phyloP scores from a whole-genome alignment of 192 early-diverging fungal genomes.

The Coemansia sp. region DNA sequence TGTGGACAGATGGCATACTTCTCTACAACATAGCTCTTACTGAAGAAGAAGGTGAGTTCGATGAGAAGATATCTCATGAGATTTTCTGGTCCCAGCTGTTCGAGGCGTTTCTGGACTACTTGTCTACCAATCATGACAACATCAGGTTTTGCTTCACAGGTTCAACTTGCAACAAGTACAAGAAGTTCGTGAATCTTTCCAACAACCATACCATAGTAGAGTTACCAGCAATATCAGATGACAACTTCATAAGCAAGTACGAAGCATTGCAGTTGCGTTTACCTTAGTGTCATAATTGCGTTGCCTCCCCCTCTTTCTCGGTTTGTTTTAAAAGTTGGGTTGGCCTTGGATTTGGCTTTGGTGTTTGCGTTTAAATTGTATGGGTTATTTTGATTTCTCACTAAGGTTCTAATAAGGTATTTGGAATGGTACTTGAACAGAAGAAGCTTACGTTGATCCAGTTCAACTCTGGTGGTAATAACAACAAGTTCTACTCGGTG shows the following conservation, averaged over 20 bases:
- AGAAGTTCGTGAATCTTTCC: neutral
- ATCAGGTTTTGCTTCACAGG: conserved; percentile 7
- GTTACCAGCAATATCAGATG: neutral
- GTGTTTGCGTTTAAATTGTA: no score
- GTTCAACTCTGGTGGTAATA: no score
- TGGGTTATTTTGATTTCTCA: no score
- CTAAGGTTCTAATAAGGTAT: no score
- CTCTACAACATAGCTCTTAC: conserved; percentile 10
- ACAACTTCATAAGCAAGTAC: neutral
- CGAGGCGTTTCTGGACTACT: conserved; percentile 2
- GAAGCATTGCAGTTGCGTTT: neutral
- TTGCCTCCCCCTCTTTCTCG: no score
- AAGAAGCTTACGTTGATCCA: no score
- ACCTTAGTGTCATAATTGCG: no score
- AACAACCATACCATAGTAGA: neutral
- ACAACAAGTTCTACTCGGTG: no score
- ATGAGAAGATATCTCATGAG: conserved; percentile 11
- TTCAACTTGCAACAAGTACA: conserved; percentile 4
- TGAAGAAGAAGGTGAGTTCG: conserved; percentile 1
- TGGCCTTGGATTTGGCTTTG: no score
- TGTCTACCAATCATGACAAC: neutral
- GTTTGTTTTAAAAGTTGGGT: no score
- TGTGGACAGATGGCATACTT: neutral
- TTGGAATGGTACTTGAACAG: no score
- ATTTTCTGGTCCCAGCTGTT: conserved; percentile 12